Evolutionary conservation across 805 yeast genomes (phyloP).

Genomic region (Monosporozyma servazzii): DNA sequence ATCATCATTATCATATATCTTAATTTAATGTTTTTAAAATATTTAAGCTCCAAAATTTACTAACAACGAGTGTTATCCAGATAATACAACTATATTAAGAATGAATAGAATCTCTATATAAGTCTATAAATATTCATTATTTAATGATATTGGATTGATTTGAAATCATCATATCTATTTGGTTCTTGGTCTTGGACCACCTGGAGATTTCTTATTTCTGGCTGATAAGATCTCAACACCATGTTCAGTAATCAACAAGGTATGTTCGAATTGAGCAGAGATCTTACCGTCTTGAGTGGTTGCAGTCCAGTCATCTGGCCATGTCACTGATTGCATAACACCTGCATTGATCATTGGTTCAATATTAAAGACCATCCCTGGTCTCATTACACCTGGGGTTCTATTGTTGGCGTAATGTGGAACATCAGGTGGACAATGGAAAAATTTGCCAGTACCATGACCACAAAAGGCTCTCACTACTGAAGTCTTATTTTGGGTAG

Average conservation of each 20-base stretch:
- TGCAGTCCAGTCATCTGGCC: constrained; percentile 99
- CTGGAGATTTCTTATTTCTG: constrained; percentile 73
- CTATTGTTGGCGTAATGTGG: constrained; percentile 94
- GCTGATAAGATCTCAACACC: constrained; percentile 92
- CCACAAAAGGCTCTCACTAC: constrained; percentile 90
- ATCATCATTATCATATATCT: no score
- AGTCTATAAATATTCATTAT: background rate
- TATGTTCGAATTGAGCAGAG: constrained; percentile 94
- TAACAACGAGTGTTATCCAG: background rate
- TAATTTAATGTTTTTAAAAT: no score
- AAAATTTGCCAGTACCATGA: constrained; percentile 79
- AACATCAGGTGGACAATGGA: constrained; percentile 87
- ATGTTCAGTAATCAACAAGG: constrained; percentile 81
- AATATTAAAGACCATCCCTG: constrained; percentile 93
- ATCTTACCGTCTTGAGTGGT: constrained; percentile 81
- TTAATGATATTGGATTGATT: no score
- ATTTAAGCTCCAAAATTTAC: no score
- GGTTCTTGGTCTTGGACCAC: constrained; percentile 66
- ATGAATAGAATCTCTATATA: background rate
- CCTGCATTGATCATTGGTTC: constrained; percentile 96
- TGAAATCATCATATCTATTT: constrained; percentile 13
- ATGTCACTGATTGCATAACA: constrained; percentile 61
- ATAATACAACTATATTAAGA: background rate
- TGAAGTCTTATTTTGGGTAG: constrained; percentile 64
- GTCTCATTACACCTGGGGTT: constrained; percentile 86